Percentiles rank a stretch among this genome's conserved stretches.
Conservation (phyloP, 2,329 filamentous ascomycete species). For the Stagonosporopsis rhizophila region DNA sequence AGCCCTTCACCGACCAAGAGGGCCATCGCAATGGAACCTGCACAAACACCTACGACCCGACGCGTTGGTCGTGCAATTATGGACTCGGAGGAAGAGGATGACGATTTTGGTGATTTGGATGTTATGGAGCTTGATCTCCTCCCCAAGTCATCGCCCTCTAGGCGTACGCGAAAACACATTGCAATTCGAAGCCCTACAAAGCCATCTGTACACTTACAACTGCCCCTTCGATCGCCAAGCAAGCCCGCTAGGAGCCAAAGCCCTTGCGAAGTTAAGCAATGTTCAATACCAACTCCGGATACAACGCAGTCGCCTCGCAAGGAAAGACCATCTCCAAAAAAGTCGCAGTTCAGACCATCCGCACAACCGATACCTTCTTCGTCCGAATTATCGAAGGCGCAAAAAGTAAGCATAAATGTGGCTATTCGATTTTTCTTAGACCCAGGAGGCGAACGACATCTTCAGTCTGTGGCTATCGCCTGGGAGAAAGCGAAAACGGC, state of each 20-base stretch:
- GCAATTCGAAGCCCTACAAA: conserved; percentile 20
- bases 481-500: conserved; percentile 38
- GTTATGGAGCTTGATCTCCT: conserved; percentile 34
- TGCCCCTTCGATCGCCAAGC: conserved; percentile 37
- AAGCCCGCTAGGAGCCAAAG: conserved; percentile 30
- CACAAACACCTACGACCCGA: conserved; percentile 23
- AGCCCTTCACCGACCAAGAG: conserved; percentile 30
- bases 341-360: conserved; percentile 4
- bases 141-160: conserved; percentile 20
- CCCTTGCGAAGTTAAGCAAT: conserved; percentile 23
- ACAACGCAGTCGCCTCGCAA: conserved; percentile 27
- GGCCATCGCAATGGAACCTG: background rate
- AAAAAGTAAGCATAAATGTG: conserved; percentile 28
- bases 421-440: conserved; percentile 34
- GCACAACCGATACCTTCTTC: conserved; percentile 20
- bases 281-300: conserved; percentile 28
- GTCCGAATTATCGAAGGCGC: conserved; percentile 40
- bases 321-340: conserved; percentile 22
- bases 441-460: conserved; percentile 33
- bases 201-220: conserved; percentile 19
- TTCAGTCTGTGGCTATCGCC: conserved; percentile 21
- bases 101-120: conserved; percentile 35
- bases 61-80: conserved; percentile 32
- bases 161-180: conserved; percentile 21
- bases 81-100: conserved; percentile 44